These are phyloP conservation scores for Stenocarpella maydis DNA, from an alignment of 2,329 filamentous ascomycete species.

Conservation along the genomic window DNA sequence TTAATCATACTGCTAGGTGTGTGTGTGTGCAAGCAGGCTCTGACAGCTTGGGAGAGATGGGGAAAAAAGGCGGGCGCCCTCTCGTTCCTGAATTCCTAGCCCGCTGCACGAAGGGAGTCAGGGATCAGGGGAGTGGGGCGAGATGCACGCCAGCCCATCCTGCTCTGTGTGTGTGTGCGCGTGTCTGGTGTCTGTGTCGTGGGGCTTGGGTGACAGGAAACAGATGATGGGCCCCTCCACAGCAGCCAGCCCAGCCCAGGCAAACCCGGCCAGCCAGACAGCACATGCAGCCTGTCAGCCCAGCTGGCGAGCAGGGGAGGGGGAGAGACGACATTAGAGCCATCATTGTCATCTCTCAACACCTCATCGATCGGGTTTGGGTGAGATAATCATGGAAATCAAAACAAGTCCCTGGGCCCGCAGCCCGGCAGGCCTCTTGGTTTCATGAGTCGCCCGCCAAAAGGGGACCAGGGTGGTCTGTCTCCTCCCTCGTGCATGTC, in stretches of 20 bases:
- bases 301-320: not conserved
- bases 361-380: constrained; percentile 20
- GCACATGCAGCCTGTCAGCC: not conserved
- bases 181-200: not conserved
- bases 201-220: not conserved
- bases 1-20: not conserved
- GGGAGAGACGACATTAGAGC: too few species aligned
- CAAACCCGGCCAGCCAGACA: not conserved
- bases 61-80: constrained; percentile 13
- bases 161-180: not conserved
- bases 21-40: too few species aligned
- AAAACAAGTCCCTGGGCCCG: constrained; percentile 2
- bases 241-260: not conserved
- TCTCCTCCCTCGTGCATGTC: constrained; percentile 10
- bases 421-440: not conserved
- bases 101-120: constrained; percentile 27
- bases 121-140: constrained; percentile 29
- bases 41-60: not conserved
- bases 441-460: constrained; percentile 20
- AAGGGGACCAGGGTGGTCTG: not conserved
- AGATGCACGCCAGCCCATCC: constrained; percentile 3
- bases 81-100: constrained; percentile 30
- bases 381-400: constrained; percentile 19
- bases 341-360: not conserved
- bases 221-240: not conserved